These are phyloP conservation scores for Eimeria mitis DNA, from an alignment of 169 alveolate genomes.

Conservation along the genomic window DNA sequence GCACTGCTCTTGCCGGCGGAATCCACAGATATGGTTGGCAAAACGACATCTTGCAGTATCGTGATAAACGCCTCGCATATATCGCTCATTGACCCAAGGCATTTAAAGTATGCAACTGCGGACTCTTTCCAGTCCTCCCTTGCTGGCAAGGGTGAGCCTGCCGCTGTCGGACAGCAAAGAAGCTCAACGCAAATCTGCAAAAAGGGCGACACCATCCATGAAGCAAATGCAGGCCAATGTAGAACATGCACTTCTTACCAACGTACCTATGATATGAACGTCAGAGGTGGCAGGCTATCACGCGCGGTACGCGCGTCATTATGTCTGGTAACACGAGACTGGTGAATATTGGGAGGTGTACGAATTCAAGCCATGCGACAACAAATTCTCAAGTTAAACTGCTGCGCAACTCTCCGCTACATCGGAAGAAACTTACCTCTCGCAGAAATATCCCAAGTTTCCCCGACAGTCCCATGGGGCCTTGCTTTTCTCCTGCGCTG, in stretches of 20 bases:
- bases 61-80: conserved; percentile 61
- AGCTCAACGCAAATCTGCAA: conserved; percentile 69
- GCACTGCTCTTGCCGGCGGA: conserved; percentile 19
- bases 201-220: neutral
- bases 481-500: conserved; percentile 51
- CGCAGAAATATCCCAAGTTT: conserved; percentile 71
- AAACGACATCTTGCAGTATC: conserved; percentile 32
- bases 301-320: neutral
- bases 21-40: conserved; percentile 27
- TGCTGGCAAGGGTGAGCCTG: conserved; percentile 43
- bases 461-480: conserved; percentile 80
- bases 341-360: neutral
- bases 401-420: neutral
- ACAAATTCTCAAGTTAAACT: neutral
- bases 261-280: neutral
- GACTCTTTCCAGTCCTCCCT: conserved; percentile 8
- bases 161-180: conserved; percentile 53
- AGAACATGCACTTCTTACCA: neutral
- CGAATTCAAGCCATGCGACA: neutral
- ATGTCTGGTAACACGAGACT: neutral
- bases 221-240: neutral
- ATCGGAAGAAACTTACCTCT: conserved; percentile 28
- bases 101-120: conserved; percentile 16
- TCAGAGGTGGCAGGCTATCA: neutral
- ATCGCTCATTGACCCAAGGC: conserved; percentile 71